These are phyloP conservation scores for Melanomma pulvis-pyrius DNA, from an alignment of 495 filamentous ascomycete species.

Conservation along the genomic window DNA sequence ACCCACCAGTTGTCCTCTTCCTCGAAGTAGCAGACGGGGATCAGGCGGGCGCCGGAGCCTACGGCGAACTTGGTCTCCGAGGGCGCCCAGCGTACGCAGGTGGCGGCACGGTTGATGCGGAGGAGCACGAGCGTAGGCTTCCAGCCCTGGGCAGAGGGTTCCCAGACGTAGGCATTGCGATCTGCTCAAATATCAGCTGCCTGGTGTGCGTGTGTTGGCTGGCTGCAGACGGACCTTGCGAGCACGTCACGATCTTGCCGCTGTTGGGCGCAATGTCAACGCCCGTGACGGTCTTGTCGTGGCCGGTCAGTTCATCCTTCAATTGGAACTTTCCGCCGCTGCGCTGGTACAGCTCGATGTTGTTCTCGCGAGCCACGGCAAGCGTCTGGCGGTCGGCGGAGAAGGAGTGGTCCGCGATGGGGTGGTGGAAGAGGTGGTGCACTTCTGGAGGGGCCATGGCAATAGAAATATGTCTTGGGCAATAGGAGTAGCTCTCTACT, in stretches of 20 bases:
- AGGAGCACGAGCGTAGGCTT: constrained; percentile 96
- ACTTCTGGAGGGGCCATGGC: constrained; percentile 85
- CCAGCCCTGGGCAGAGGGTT: constrained; percentile 85
- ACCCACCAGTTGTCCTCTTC: constrained; percentile 99
- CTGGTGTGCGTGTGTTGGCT: not conserved
- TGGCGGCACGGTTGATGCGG: constrained; percentile 94
- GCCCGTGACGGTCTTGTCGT: constrained; percentile 94
- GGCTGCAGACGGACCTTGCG: constrained; percentile 67
- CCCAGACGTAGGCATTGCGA: constrained; percentile 97
- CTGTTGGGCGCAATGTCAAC: constrained; percentile 91
- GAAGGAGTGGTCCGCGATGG: constrained; percentile 97
- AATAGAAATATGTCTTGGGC: constrained; percentile 29
- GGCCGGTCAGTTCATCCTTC: constrained; percentile 89
- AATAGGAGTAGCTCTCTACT: constrained; percentile 99
- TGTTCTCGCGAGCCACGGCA: constrained; percentile 87
- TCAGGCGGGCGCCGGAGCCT: constrained; percentile 90
- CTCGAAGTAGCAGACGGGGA: constrained; percentile 98
- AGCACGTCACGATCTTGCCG: constrained; percentile 95
- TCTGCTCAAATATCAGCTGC: constrained; percentile 56
- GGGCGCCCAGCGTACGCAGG: constrained; percentile 96
- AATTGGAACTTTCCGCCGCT: constrained; percentile 76
- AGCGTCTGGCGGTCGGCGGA: constrained; percentile 86
- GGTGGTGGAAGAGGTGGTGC: constrained; percentile 94
- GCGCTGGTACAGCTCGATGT: constrained; percentile 83
- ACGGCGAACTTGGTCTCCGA: constrained; percentile 97